Evolutionary conservation across 371 early-diverging fungal species (phyloP).

Genomic region (Mortierella sp.): DNA sequence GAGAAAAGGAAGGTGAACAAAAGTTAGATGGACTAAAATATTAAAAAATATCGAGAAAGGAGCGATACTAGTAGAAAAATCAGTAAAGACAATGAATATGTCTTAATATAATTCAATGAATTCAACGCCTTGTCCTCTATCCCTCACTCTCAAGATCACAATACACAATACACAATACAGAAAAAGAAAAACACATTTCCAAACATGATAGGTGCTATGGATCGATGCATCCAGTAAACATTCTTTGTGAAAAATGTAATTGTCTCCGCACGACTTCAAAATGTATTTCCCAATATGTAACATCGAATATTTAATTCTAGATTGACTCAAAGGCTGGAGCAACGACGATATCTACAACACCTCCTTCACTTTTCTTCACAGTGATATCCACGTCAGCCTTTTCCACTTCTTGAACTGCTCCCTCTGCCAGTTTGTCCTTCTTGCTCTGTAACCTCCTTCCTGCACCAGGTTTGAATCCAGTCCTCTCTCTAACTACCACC

Average conservation of each 20-base stretch:
- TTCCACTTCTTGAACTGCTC: not conserved
- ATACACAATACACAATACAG: not conserved
- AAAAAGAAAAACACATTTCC: too few species aligned
- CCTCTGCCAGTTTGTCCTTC: constrained; percentile 17
- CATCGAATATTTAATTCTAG: not conserved
- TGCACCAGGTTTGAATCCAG: constrained; percentile 47
- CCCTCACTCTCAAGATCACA: not conserved
- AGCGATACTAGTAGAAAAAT: not conserved
- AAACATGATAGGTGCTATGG: not conserved
- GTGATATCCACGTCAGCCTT: not conserved
- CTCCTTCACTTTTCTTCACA: too few species aligned
- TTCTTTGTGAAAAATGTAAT: not conserved
- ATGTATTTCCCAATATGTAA: not conserved
- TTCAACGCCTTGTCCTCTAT: not conserved
- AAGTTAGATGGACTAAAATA: not conserved
- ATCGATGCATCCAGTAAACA: not conserved
- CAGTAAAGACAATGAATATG: not conserved
- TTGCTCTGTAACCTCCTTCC: constrained; percentile 36
- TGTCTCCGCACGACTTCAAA: not conserved
- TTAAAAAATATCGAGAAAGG: not conserved
- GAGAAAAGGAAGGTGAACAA: not conserved
- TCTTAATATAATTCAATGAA: too few species aligned
- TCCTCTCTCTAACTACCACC: constrained; percentile 53
- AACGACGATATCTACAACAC: not conserved
- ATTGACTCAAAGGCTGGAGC: not conserved